Evolutionary conservation across 352 stramenopile genomes (phyloP).

Genomic region (Pythium sp.): DNA sequence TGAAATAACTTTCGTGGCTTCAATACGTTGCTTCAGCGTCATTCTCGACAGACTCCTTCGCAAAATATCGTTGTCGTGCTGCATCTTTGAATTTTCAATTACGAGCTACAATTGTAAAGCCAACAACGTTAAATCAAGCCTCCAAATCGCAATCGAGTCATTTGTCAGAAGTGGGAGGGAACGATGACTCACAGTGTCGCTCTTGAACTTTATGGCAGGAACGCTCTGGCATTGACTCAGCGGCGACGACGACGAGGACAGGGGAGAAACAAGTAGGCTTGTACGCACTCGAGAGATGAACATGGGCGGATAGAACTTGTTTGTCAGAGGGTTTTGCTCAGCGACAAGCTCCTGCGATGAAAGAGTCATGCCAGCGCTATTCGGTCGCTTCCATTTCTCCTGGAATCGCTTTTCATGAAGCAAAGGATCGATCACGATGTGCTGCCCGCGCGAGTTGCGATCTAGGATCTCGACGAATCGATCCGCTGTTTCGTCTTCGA

Average conservation of each 20-base stretch:
- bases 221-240: slow-evolving; percentile 21
- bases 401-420: slow-evolving; percentile 56
- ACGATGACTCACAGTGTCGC: background rate
- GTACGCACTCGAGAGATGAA: slow-evolving; percentile 43
- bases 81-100: background rate
- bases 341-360: slow-evolving; percentile 41
- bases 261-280: background rate
- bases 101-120: slow-evolving; percentile 5
- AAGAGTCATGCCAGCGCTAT: slow-evolving; percentile 17
- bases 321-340: slow-evolving; percentile 40
- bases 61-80: slow-evolving; percentile 46
- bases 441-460: slow-evolving; percentile 44
- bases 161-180: no score
- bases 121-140: background rate
- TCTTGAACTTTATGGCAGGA: slow-evolving; percentile 19
- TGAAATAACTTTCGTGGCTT: slow-evolving; percentile 10
- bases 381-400: slow-evolving; percentile 48
- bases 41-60: slow-evolving; percentile 60
- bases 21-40: slow-evolving; percentile 49
- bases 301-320: slow-evolving; percentile 56
- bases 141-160: background rate
- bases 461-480: slow-evolving; percentile 63
- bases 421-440: slow-evolving; percentile 53
- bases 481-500: slow-evolving; percentile 30
- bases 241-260: background rate